Conservation (phyloP, 306 rosid species). For the Prunus kanzakura region DNA sequence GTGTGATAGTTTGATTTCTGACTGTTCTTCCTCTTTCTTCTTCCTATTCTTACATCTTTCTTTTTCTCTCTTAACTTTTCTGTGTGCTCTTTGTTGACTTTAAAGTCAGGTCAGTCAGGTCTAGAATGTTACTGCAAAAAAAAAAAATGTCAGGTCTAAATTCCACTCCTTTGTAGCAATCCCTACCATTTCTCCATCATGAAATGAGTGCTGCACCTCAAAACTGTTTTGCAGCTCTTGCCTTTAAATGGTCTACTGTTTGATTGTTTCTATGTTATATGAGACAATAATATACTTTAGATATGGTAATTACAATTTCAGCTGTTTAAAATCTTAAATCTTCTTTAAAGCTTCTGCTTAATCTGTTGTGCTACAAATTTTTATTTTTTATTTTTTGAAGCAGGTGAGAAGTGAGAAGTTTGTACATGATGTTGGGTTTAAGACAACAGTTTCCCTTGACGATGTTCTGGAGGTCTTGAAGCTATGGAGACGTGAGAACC, state of each 20-base stretch:
- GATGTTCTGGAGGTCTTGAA: constrained; percentile 61
- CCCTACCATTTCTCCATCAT: not conserved
- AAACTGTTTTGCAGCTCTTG: not conserved
- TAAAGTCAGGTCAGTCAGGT: no score
- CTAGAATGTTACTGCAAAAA: no score
- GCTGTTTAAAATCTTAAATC: not conserved
- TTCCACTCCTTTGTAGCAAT: not conserved
- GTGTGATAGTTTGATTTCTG: no score
- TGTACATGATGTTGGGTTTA: constrained; percentile 64
- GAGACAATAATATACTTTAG: not conserved
- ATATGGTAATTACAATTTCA: not conserved
- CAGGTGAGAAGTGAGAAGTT: constrained; percentile 75
- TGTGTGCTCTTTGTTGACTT: no score
- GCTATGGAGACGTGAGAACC: constrained; percentile 53
- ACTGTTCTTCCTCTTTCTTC: no score
- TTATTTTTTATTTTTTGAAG: constrained; percentile 14
- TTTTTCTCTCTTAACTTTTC: no score
- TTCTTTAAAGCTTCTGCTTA: not conserved
- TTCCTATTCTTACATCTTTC: no score
- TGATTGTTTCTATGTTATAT: not conserved
- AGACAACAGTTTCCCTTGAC: constrained; percentile 64
- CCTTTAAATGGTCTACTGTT: not conserved
- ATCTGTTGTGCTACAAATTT: not conserved
- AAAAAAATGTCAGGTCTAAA: not conserved
- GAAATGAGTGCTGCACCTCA: not conserved